These are phyloP conservation scores for Phytophthora pistaciae DNA, from an alignment of 352 stramenopile genomes.

Conservation along the genomic window DNA sequence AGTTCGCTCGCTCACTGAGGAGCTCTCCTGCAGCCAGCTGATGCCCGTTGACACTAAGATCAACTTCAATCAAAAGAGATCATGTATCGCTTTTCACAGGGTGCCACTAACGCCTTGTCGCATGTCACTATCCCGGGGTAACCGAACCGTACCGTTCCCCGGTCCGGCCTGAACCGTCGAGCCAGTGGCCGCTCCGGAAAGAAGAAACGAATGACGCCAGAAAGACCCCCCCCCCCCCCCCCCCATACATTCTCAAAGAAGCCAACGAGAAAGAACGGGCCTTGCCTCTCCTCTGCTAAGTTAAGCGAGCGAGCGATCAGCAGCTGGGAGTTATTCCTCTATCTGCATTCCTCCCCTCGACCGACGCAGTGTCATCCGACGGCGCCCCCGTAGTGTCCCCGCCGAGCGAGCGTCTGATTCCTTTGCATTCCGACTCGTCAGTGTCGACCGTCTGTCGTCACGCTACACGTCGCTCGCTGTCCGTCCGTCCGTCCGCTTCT, in stretches of 20 bases:
- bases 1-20: too few species aligned
- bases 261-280: slow-evolving; percentile 1
- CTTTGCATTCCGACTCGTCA: slow-evolving; percentile 37
- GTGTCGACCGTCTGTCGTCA: slow-evolving; percentile 11
- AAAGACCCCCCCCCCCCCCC: too few species aligned
- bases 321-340: slow-evolving; percentile 10
- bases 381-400: not conserved
- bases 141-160: slow-evolving; percentile 29
- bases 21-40: not conserved
- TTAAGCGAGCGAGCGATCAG: slow-evolving; percentile 19
- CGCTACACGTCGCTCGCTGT: slow-evolving; percentile 17
- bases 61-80: slow-evolving; percentile 21
- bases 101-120: slow-evolving; percentile 9
- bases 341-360: slow-evolving; percentile 3
- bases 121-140: slow-evolving; percentile 22
- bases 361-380: slow-evolving; percentile 1
- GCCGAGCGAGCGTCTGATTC: slow-evolving; percentile 16
- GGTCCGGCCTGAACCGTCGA: slow-evolving; percentile 37
- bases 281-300: not conserved
- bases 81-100: slow-evolving; percentile 13
- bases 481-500: slow-evolving; percentile 20
- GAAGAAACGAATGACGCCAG: slow-evolving; percentile 28
- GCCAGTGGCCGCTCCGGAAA: slow-evolving; percentile 27
- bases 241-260: slow-evolving; percentile 40
- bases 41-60: not conserved